Evolutionary conservation across 192 early-diverging fungal genomes (phyloP), one percentile per base, ranked within the genome.

Genomic region (Coemansia sp.): DNA sequence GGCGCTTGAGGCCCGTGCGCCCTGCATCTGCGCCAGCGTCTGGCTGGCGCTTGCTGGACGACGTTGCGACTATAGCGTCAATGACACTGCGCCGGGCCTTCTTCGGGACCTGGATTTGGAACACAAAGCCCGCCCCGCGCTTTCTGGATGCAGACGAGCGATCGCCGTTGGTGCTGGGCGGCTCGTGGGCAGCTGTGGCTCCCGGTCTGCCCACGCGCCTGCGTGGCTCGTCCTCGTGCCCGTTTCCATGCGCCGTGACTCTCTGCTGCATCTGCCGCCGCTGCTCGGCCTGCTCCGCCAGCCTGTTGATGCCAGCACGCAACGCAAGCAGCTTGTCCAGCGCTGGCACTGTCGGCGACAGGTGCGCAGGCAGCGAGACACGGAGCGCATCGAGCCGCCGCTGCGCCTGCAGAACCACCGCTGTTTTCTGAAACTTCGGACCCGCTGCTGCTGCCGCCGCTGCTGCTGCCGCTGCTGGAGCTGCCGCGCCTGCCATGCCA

Each of bases 101-200:
- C 47, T 76, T 76, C 5, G 73, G 67, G 27, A 76, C 59, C 23
- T 52, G 57, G 46, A 76, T 50, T 1, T 76, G 63, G 24, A 76
- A 59, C 5, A 56, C 40, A 52, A 70, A 54, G 27, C 22, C 56
- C 27, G 61, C 18, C 30, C 30, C 21, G 31, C 65, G 60, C 42
- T 73, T 73, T 51, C 5, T 40, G n/a, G n/a, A n/a, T 46, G 61
- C 12, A 42, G 28, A 1, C 53, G 43, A 11, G 24, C 29, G 52
- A 43, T 19, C 35, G 47, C 49, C 59, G 18, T 25, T 31, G 21
- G 28, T 33, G n/a, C 38, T 48, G 33, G 40, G 42, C 40, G 35
- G 19, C 12, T 57, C 42, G 6, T n/a, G 9, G 27, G 14, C 55
- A 24, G 22, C 35, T 5, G 14, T 38, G 14, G 22, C 35, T 5